phyloP scores from a whole-genome alignment of 768 basidiomycete genomes.

The Lactifluus subvellereus region DNA sequence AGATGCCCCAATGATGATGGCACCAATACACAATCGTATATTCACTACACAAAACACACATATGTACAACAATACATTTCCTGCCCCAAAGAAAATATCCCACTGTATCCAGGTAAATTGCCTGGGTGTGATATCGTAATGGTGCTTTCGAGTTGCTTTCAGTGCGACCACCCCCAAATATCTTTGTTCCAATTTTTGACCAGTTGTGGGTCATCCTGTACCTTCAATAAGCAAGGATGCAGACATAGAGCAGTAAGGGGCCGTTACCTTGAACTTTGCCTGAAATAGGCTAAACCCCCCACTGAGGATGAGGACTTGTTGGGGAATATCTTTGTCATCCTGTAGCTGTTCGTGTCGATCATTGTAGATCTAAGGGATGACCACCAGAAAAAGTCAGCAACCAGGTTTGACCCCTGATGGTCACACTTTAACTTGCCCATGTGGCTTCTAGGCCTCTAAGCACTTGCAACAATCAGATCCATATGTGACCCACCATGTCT shows the following conservation, averaged over 20 bases:
- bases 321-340: slow-evolving; percentile 39
- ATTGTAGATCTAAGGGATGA: slow-evolving; percentile 37
- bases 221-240: neutral
- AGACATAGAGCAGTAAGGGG: neutral
- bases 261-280: slow-evolving; percentile 52
- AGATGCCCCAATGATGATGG: neutral
- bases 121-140: neutral
- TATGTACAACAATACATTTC: neutral
- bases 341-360: slow-evolving; percentile 57
- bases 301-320: slow-evolving; percentile 59
- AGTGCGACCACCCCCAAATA: slow-evolving; percentile 46
- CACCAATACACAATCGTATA: slow-evolving; percentile 9
- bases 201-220: slow-evolving; percentile 56
- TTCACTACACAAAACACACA: slow-evolving; percentile 14
- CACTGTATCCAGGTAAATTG: neutral
- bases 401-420: neutral
- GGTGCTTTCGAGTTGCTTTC: neutral
- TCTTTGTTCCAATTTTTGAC: slow-evolving; percentile 74
- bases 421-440: slow-evolving; percentile 39
- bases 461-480: neutral
- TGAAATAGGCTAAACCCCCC: slow-evolving; percentile 75
- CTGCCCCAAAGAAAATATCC: neutral
- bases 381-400: slow-evolving; percentile 13
- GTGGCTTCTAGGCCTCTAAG: slow-evolving; percentile 75
- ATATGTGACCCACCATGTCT: slow-evolving; percentile 53